A percentile compares a stretch with the other conserved stretches of the same genome.
These are phyloP conservation scores for Trypanosoma brucei DNA, from an alignment of 208 protist species.

Conservation along the genomic window DNA sequence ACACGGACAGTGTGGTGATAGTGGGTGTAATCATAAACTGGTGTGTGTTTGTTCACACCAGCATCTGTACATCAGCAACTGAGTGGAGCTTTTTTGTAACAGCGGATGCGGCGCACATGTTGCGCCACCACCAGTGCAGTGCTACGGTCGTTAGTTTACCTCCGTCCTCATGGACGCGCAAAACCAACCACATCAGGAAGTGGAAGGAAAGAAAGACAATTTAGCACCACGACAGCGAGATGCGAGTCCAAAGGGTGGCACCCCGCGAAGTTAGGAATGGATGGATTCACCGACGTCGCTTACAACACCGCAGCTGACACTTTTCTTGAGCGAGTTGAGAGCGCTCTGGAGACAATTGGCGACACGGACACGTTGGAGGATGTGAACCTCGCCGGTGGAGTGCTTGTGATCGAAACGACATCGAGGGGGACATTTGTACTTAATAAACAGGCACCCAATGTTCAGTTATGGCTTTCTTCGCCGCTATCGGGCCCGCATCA, in stretches of 20 bases:
- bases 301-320: slow-evolving; percentile 71
- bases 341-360: slow-evolving; percentile 39
- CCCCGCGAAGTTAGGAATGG: slow-evolving; percentile 75
- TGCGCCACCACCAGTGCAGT: no score
- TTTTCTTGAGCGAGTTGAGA: slow-evolving; percentile 62
- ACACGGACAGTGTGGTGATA: no score
- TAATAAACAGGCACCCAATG: slow-evolving; percentile 91
- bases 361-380: slow-evolving; percentile 59
- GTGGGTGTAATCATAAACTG: no score
- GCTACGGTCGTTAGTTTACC: no score
- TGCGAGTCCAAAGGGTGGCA: slow-evolving; percentile 14
- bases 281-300: slow-evolving; percentile 74
- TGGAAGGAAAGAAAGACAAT: no score
- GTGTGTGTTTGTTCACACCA: no score
- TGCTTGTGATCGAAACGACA: slow-evolving; percentile 72
- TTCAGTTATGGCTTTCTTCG: slow-evolving; percentile 91
- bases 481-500: slow-evolving; percentile 86
- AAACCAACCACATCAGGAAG: no score
- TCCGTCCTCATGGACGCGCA: no score
- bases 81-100: no score
- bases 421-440: slow-evolving; percentile 76
- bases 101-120: no score
- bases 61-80: no score
- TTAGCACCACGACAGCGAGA: neutral
- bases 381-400: slow-evolving; percentile 50